phyloP scores from a whole-genome alignment of 1,139 yeast species.

The Saccharomycopsis hybrid region DNA sequence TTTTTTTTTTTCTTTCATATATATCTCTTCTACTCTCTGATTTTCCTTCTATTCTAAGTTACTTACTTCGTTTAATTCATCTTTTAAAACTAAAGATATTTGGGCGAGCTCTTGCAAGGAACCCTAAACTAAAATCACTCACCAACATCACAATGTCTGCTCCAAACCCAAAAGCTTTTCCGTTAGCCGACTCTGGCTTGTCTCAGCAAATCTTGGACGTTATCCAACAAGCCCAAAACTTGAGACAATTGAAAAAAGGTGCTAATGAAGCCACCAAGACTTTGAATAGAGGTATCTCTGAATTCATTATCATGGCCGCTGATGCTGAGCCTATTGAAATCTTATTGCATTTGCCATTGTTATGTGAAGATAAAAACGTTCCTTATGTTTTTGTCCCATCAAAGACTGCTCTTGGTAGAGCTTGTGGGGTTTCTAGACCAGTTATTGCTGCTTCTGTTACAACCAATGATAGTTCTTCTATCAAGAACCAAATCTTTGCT shows the following conservation, averaged over 20 bases:
- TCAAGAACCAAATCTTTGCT: slow-evolving; percentile 93
- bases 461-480: slow-evolving; percentile 96
- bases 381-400: slow-evolving; percentile 99
- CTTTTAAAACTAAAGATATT: too few species aligned
- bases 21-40: too few species aligned
- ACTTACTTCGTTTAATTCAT: too few species aligned
- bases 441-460: slow-evolving; percentile 98
- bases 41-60: too few species aligned
- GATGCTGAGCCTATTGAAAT: slow-evolving; percentile 99
- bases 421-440: slow-evolving; percentile 99
- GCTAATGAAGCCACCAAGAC: slow-evolving; percentile 99
- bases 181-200: slow-evolving; percentile 93
- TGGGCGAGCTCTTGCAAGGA: slow-evolving; percentile 17
- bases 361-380: slow-evolving; percentile 98
- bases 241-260: slow-evolving; percentile 98
- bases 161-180: slow-evolving; percentile 95
- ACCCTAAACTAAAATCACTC: slow-evolving; percentile 4
- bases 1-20: too few species aligned
- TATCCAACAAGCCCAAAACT: slow-evolving; percentile 95
- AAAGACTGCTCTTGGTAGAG: slow-evolving; percentile 98
- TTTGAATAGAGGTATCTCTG: slow-evolving; percentile 98
- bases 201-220: slow-evolving; percentile 96
- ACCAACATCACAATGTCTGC: slow-evolving; percentile 43
- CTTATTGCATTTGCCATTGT: slow-evolving; percentile 91
- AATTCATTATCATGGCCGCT: slow-evolving; percentile 99